Conservation (phyloP, 1,284 basidiomycete species). For the Mycena sp. region DNA sequence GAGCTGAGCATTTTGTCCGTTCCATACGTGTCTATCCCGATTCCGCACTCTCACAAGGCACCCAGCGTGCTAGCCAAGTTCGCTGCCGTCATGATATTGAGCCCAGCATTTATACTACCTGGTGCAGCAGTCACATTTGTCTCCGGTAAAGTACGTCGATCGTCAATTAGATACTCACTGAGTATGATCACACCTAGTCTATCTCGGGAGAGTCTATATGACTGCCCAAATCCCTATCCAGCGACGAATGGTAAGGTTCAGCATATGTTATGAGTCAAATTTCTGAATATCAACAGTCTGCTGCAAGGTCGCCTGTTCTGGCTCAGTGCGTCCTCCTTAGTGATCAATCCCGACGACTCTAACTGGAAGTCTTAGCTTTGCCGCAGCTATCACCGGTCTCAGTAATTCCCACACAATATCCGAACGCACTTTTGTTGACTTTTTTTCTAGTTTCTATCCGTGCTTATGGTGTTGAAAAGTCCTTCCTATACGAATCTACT, state of each 20-base stretch:
- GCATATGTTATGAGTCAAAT: background rate
- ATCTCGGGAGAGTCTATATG: slow-evolving; percentile 60
- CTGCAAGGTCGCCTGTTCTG: slow-evolving; percentile 64
- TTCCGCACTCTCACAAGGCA: background rate
- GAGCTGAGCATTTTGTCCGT: background rate
- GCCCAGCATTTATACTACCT: slow-evolving; percentile 48
- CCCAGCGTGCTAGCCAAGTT: background rate
- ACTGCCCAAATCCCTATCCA: slow-evolving; percentile 80
- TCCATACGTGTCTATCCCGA: background rate
- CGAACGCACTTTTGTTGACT: background rate
- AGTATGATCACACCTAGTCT: too few species aligned
- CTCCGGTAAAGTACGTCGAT: too few species aligned
- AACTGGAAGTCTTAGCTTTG: slow-evolving; percentile 61
- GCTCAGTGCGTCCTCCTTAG: slow-evolving; percentile 58
- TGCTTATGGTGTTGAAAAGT: slow-evolving; percentile 50
- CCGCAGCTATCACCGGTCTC: background rate
- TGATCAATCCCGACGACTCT: background rate
- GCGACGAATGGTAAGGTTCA: slow-evolving; percentile 72
- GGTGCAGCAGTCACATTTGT: slow-evolving; percentile 50
- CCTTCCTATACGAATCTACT: slow-evolving; percentile 46
- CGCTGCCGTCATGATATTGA: slow-evolving; percentile 49
- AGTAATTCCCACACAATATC: background rate
- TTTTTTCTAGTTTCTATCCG: slow-evolving; percentile 36
- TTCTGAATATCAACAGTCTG: slow-evolving; percentile 44
- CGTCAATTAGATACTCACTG: too few species aligned